These are phyloP conservation scores for Lepidium sativum DNA, from an alignment of 345 rosid genomes.

Conservation along the genomic window DNA sequence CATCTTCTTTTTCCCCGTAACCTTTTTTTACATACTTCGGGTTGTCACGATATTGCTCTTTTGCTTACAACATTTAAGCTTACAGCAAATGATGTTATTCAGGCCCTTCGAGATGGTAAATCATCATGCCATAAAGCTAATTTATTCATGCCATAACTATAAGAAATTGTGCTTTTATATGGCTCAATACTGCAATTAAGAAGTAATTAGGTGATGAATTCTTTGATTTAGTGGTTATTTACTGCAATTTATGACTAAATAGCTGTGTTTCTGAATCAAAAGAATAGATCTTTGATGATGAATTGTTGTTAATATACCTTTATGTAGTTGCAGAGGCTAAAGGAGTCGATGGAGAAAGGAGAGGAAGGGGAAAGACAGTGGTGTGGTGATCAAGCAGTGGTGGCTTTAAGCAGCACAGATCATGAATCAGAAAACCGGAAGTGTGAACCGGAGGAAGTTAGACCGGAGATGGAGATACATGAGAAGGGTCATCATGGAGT, in stretches of 20 bases:
- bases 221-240: no score
- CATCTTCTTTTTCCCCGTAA: not conserved
- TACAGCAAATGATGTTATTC: conserved; percentile 63
- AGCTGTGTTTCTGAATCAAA: no score
- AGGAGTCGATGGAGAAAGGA: conserved; percentile 25
- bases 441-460: conserved; percentile 6
- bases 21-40: not conserved
- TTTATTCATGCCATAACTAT: no score
- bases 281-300: conserved; percentile 5
- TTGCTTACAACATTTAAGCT: conserved; percentile 75
- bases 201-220: no score
- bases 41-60: conserved; percentile 47
- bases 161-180: no score
- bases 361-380: conserved; percentile 9
- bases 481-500: conserved; percentile 29
- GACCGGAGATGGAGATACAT: conserved; percentile 28
- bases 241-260: no score
- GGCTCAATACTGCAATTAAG: no score
- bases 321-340: conserved; percentile 55
- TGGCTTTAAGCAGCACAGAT: no score
- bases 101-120: conserved; percentile 71
- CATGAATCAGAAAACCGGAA: conserved; percentile 37
- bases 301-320: not conserved
- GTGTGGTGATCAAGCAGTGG: no score
- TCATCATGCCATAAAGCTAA: not conserved